Percentiles rank a stretch among this genome's conserved stretches.
phyloP scores from a whole-genome alignment of 1,284 basidiomycete genomes.

The Butyriboletus appendiculatus region DNA sequence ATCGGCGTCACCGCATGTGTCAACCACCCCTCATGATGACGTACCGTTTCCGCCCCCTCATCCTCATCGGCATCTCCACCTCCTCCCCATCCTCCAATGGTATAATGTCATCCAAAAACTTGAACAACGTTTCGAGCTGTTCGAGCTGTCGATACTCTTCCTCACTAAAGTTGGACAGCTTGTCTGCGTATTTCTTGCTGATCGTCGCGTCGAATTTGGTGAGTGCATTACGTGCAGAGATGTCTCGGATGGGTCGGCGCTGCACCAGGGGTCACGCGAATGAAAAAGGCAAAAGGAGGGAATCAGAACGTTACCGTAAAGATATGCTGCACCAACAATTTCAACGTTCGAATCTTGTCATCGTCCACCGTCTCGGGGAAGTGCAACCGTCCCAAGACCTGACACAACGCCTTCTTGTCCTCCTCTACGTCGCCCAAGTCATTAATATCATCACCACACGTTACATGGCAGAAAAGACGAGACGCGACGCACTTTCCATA shows the following conservation, averaged over 20 bases:
- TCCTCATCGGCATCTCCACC: slow-evolving; percentile 42
- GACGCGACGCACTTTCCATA: slow-evolving; percentile 42
- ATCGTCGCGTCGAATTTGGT: slow-evolving; percentile 71
- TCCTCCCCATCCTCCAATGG: slow-evolving; percentile 58
- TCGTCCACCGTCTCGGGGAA: slow-evolving; percentile 72
- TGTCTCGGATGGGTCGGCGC: slow-evolving; percentile 78
- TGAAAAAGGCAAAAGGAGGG: background rate
- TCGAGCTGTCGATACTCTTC: slow-evolving; percentile 65
- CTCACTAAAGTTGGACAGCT: slow-evolving; percentile 72
- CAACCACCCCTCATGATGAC: background rate
- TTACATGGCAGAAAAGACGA: background rate
- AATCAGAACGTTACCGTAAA: slow-evolving; percentile 48
- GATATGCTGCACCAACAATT: slow-evolving; percentile 63
- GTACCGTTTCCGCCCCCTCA: slow-evolving; percentile 48
- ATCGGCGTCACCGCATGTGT: background rate
- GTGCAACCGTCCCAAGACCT: slow-evolving; percentile 78
- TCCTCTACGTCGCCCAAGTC: slow-evolving; percentile 52
- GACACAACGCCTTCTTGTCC: slow-evolving; percentile 79
- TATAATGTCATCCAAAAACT: slow-evolving; percentile 64
- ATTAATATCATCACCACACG: background rate
- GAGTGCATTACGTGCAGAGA: slow-evolving; percentile 74
- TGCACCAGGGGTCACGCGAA: slow-evolving; percentile 29
- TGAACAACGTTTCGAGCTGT: slow-evolving; percentile 61
- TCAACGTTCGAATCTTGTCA: slow-evolving; percentile 64
- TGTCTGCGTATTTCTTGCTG: slow-evolving; percentile 70